Evolutionary conservation across 768 basidiomycete genomes (phyloP), one percentile per base, ranked within the genome.

Genomic region (Mycena vitilis): DNA sequence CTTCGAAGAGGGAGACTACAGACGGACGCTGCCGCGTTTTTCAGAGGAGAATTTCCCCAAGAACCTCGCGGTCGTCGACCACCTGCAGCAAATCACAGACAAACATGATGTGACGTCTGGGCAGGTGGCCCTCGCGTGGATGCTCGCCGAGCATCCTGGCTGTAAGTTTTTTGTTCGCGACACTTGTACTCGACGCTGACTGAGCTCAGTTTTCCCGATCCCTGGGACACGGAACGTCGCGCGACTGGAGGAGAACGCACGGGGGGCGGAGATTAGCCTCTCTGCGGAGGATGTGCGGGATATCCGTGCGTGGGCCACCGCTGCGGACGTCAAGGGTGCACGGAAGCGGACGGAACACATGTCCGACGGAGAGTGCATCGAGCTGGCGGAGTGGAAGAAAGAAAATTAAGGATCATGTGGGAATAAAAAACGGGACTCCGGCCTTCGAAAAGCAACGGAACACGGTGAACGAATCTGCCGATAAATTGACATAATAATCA

Each of bases 31-130:
- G 25, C 81, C 81, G 20, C 70, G 75, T 48, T 78, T 76, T 64
- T 77, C 76, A 13, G 71, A 75, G 55, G 83, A 83, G 66, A 86
- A 85, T 73, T 86, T 86, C 73, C 81, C 81, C 0, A 83, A 80
- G 61, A 81, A 85, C 60, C 74, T 84, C 40, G 79, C 78, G 37
- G 55, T 85, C 8, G 79, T 71, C 10, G 80, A 83, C 8, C 74
- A 75, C 38, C 63, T 83, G 18, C 75, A 76, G 64, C 37, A 59
- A 20, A 76, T 83, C 37, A 80, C 77, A 9, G 67, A 73, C 37
- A 75, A 73, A 49, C 66, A 81, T 70, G 37, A 68, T 25, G 79
- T 78, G 13, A 81, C 82, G 15, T 71, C 80, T 1, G 79, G 78
- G 4, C 82, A 75, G 36, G 66, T 75, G 36, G 57, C 72, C 18